Base-by-base conservation (phyloP, 805 yeast genomes). In the Hanseniaspora hatyaiensis region DNA sequence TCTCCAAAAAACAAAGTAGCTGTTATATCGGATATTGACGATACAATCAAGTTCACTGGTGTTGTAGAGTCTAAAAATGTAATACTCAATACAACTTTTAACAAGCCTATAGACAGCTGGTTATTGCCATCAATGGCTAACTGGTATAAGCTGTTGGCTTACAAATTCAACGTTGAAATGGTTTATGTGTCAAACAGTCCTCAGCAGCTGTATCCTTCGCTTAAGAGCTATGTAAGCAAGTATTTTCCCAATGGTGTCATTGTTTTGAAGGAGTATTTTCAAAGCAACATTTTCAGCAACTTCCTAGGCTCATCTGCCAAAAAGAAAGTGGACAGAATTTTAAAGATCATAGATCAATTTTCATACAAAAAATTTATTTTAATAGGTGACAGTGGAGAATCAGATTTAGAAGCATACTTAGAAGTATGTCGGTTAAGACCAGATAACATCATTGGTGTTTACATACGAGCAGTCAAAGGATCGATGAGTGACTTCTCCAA, bases 131-230 rank as follows among this genome's bases (percentile, higher is more conserved):
- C 84, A 2, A 80, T 92, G 23, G 71, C 82, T 3, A 68, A 71
- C 30, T 86, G 95, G 87, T 85, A 75, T 57, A 67, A 68, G 8
- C 64, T 66, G n/a, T 59, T 88, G 32, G 58, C 61, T 8, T 58
- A 64, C 8, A 62, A 62, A 13, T 64, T 57, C 34, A 59, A 70
- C 11, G 71, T 78, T 3, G 67, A 77, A n/a, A 77, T 89, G 57
- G 95, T 88, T 61, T 94, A 89, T 60, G 97, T 94, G 2, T 88
- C 96, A 6, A 92, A 94, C 64, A 79, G 94, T 1, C 99, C 99
- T 0, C 83, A 94, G 77, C 97, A 92, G 62, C 65, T 92, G 20
- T 87, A 71, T 60, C 71, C 76, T 16, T 72, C 83, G 15, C 39
- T 60, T 32, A 52, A 57, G 16, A 47, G 44, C 11, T 63, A 57